Evolutionary conservation across 2,329 filamentous ascomycete genomes (phyloP).

Genomic region (Cladophialophora exuberans): DNA sequence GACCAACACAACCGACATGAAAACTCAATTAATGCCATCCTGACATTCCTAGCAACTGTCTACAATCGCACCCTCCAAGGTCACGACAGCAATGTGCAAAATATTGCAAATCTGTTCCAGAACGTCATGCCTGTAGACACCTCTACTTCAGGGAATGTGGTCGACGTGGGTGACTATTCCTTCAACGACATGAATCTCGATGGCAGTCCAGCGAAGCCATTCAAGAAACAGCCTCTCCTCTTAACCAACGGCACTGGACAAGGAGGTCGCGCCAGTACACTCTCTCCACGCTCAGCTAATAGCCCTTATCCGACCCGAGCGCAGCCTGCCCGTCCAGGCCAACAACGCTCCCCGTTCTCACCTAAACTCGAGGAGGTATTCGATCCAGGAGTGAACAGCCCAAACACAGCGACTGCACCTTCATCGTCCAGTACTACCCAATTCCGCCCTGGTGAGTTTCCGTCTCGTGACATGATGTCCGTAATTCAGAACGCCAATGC

Average conservation of each 20-base stretch:
- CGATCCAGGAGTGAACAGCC: constrained; percentile 36
- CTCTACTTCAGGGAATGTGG: constrained; percentile 60
- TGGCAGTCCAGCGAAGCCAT: constrained; percentile 42
- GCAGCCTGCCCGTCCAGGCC: constrained; percentile 7
- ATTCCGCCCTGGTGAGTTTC: constrained; percentile 21
- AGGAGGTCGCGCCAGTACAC: constrained; percentile 39
- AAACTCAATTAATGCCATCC: constrained; percentile 97
- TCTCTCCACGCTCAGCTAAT: constrained; percentile 40
- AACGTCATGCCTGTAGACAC: constrained; percentile 64
- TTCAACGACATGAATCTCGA: constrained; percentile 39
- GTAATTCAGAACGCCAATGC: constrained; percentile 53
- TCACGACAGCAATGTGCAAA: constrained; percentile 64
- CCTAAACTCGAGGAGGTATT: constrained; percentile 51
- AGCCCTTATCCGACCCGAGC: constrained; percentile 29
- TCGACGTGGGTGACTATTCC: constrained; percentile 63
- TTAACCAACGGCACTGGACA: constrained; percentile 46
- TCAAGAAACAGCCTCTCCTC: constrained; percentile 52
- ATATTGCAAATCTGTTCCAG: constrained; percentile 78
- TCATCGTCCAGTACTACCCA: constrained; percentile 24
- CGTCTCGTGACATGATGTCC: constrained; percentile 53
- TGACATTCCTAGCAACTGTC: constrained; percentile 94
- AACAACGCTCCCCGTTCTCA: constrained; percentile 21
- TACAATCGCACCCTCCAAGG: constrained; percentile 93
- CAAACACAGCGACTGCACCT: constrained; percentile 4
- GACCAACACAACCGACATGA: constrained; percentile 94